phyloP scores from a whole-genome alignment of 805 yeast genomes.

The Candida ulmi region DNA sequence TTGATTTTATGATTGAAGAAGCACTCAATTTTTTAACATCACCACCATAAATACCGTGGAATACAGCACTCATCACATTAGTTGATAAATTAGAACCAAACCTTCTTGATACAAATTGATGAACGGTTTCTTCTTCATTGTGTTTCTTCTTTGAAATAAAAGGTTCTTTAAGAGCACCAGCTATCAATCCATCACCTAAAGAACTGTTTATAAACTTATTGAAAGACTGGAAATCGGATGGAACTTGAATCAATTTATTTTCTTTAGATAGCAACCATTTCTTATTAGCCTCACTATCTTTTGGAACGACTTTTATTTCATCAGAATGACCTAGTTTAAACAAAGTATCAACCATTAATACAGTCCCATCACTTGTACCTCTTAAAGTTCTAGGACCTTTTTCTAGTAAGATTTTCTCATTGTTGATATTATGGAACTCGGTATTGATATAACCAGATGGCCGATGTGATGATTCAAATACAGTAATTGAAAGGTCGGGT shows the following conservation, averaged over 20 bases:
- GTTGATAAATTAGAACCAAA: slow-evolving; percentile 50
- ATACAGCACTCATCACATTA: slow-evolving; percentile 71
- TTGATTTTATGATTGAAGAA: slow-evolving; percentile 46
- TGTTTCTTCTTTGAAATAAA: slow-evolving; percentile 28
- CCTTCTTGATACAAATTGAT: slow-evolving; percentile 59
- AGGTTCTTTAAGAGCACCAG: slow-evolving; percentile 47
- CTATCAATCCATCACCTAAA: slow-evolving; percentile 37
- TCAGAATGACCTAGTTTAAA: slow-evolving; percentile 37
- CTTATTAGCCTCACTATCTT: slow-evolving; percentile 57
- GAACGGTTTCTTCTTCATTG: slow-evolving; percentile 64
- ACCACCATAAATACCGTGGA: slow-evolving; percentile 92
- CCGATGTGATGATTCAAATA: slow-evolving; percentile 50
- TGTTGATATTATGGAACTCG: slow-evolving; percentile 28
- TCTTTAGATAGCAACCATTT: slow-evolving; percentile 54
- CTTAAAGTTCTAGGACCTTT: slow-evolving; percentile 90
- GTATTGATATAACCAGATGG: slow-evolving; percentile 82
- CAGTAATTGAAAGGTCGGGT: slow-evolving; percentile 64
- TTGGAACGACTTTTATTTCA: slow-evolving; percentile 53
- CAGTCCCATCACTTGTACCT: slow-evolving; percentile 75
- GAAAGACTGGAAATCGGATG: slow-evolving; percentile 34
- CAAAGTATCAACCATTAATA: slow-evolving; percentile 59
- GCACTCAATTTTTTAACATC: slow-evolving; percentile 66
- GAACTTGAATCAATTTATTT: slow-evolving; percentile 48
- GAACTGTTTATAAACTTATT: slow-evolving; percentile 34
- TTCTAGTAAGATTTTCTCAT: slow-evolving; percentile 42